These are phyloP conservation scores for Saccharomycopsis babjevae DNA, from an alignment of 805 yeast species.

Conservation along the genomic window DNA sequence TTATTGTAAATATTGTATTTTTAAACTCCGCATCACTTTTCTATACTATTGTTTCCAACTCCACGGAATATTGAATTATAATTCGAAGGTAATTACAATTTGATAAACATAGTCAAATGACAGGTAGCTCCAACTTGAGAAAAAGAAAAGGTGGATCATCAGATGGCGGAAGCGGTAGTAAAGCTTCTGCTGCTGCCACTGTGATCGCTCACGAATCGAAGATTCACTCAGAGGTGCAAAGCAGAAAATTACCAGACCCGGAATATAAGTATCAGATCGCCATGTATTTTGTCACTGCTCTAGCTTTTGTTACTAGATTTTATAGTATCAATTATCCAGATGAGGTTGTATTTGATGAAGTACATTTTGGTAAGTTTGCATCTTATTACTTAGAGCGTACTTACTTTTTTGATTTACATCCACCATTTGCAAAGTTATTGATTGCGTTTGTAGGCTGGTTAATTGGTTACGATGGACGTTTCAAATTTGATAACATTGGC, in stretches of 20 bases:
- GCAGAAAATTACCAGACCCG: conserved; percentile 21
- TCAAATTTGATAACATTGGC: conserved; percentile 87
- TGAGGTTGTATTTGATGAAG: conserved; percentile 80
- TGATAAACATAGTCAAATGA: not conserved
- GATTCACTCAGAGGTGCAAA: not conserved
- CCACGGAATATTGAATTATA: not conserved
- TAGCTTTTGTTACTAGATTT: conserved; percentile 62
- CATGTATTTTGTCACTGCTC: conserved; percentile 47
- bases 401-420: conserved; percentile 93
- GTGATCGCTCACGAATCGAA: not conserved
- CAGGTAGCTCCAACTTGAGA: not conserved
- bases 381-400: conserved; percentile 26
- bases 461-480: conserved; percentile 83
- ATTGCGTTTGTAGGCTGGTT: conserved; percentile 87
- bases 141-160: not conserved
- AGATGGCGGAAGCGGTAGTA: not conserved
- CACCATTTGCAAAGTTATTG: conserved; percentile 91
- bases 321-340: conserved; percentile 51
- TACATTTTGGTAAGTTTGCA: conserved; percentile 53
- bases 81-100: not conserved
- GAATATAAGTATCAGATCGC: conserved; percentile 35
- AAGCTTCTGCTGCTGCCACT: not conserved
- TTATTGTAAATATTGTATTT: no score
- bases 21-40: no score
- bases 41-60: no score